phyloP scores from a whole-genome alignment of 2,329 filamentous ascomycete genomes.

The Epichloe typhina region DNA sequence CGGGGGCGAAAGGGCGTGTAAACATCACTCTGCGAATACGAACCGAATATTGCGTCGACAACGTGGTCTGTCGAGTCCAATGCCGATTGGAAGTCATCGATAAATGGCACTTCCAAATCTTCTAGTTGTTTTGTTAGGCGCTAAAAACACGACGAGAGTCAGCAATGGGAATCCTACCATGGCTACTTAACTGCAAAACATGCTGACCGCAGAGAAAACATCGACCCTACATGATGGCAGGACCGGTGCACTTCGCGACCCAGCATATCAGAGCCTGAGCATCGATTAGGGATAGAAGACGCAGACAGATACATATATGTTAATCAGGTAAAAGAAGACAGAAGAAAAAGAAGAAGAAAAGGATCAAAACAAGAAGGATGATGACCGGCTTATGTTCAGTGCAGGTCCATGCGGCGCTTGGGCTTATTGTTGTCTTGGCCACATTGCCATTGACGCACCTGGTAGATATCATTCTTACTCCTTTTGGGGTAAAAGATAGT shows the following conservation, averaged over 20 bases:
- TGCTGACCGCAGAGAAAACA: too few species aligned
- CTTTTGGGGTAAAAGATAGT: conserved; percentile 89
- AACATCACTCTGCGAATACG: conserved; percentile 10
- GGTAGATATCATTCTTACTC: conserved; percentile 79
- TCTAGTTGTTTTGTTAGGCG: conserved; percentile 75
- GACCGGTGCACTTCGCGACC: not conserved
- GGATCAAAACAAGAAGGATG: not conserved
- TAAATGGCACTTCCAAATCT: conserved; percentile 72
- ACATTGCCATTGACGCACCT: conserved; percentile 34
- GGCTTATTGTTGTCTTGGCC: too few species aligned
- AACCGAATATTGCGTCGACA: conserved; percentile 87
- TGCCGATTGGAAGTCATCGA: conserved; percentile 60
- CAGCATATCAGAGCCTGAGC: not conserved
- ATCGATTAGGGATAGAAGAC: not conserved
- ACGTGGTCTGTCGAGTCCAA: conserved; percentile 62
- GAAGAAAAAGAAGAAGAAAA: conserved; percentile 7
- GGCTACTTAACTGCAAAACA: too few species aligned
- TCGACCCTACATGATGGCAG: too few species aligned
- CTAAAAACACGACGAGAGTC: conserved; percentile 31
- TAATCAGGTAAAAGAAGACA: conserved; percentile 2
- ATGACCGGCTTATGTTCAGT: not conserved
- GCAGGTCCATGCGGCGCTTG: not conserved
- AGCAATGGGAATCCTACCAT: not conserved
- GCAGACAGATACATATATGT: not conserved
- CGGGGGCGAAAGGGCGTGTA: not conserved